Evolutionary conservation across 129 eudicot species (phyloP), one percentile per base, ranked within the genome.

Genomic region (Arctium lappa): DNA sequence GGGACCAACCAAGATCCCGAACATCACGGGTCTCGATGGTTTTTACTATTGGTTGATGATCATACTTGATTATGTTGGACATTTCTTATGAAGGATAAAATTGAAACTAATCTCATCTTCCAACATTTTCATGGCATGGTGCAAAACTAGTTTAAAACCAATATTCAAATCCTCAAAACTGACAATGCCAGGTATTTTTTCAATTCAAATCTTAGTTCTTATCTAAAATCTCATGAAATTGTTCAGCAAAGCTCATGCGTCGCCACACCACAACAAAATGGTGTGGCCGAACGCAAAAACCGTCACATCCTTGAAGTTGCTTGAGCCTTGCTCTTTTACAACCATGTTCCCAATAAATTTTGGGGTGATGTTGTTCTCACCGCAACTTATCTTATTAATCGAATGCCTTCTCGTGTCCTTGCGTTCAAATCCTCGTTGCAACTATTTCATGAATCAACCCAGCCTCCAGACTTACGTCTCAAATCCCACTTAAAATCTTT

Each of bases 51-150:
- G 36, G 50, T 78, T 56, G 62, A 78, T 53, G 69, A 63, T 11
- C 33, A 29, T 62, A 33, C 82, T 63, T 60, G 82, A 13, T n/a
- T 78, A 5, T 30, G 60, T 37, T 78, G 74, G 73, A 48, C 38
- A 0, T 76, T 10, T 48, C 81, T 83, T 8, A 66, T 83, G 56
- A 73, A 75, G 11, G 50, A 69, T 15, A 76, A 83, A 34, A 62
- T 50, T 12, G 72, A 83, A 50, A 77, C 77, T 46, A 9, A 5
- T 10, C 6, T 5, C 1, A 53, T 46, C 3, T 56, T 82, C 37
- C 77, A 65, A 8, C 27, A 27, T 8, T 75, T 76, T 33, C 10
- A 53, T 33, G 53, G 5, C 36, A 60, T 66, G 76, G 29, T 76
- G 0, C 18, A 83, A 29, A 76, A 40, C 37, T 72, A 76, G 16